phyloP scores from a whole-genome alignment of 2,329 filamentous ascomycete genomes.

The Sclerotinia glacialis region DNA sequence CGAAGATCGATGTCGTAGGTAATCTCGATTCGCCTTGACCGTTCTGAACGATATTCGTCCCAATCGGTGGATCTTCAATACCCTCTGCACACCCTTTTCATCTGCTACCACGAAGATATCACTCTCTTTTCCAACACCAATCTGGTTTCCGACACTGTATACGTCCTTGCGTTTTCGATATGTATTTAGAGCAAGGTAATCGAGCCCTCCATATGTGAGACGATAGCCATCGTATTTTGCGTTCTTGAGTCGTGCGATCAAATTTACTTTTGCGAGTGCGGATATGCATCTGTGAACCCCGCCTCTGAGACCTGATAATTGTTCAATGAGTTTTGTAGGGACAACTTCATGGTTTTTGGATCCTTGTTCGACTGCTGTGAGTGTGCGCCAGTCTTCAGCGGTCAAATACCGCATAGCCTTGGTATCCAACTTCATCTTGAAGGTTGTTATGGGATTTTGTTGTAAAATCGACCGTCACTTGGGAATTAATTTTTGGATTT shows the following conservation, averaged over 20 bases:
- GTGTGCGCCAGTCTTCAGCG: conserved; percentile 89
- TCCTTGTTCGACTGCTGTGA: conserved; percentile 88
- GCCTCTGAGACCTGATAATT: conserved; percentile 76
- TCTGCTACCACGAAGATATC: conserved; percentile 94
- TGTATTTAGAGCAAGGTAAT: conserved; percentile 93
- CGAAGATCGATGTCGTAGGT: conserved; percentile 75
- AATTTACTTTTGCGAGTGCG: conserved; percentile 81
- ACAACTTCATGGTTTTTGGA: conserved; percentile 97
- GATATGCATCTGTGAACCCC: conserved; percentile 87
- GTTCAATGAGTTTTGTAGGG: conserved; percentile 82
- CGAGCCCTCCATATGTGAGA: conserved; percentile 91
- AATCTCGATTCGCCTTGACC: conserved; percentile 94
- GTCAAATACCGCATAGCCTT: conserved; percentile 90
- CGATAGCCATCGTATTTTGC: conserved; percentile 97
- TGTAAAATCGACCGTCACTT: background rate
- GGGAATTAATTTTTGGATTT: conserved; percentile 14
- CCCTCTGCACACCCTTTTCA: conserved; percentile 69
- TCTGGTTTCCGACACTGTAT: conserved; percentile 90
- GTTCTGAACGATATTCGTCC: conserved; percentile 96
- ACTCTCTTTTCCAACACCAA: conserved; percentile 96
- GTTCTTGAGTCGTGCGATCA: conserved; percentile 92
- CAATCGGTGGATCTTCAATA: conserved; percentile 93
- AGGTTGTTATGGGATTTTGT: conserved; percentile 1
- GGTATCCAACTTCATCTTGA: conserved; percentile 86
- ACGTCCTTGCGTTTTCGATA: conserved; percentile 76